Evolutionary conservation across 176 grass and related monocot species (phyloP).

Genomic region (Olyra latifolia): DNA sequence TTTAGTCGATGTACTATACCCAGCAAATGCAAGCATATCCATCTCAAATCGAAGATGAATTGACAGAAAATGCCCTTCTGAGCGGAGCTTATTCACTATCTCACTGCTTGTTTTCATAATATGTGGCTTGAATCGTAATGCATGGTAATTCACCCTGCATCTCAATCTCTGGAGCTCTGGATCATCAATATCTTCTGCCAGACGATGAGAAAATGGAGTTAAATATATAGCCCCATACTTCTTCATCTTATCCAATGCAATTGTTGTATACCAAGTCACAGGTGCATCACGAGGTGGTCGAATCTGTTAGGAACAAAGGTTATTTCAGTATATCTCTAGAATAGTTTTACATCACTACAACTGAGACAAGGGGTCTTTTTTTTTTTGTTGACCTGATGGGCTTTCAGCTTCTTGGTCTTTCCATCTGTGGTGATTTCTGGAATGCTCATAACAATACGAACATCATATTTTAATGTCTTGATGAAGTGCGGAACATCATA

Average conservation of each 20-base stretch:
- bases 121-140: constrained; percentile 85
- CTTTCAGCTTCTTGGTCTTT: constrained; percentile 94
- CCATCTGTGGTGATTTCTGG: constrained; percentile 74
- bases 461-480: constrained; percentile 86
- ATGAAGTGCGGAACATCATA: constrained; percentile 99
- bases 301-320: constrained; percentile 52
- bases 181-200: constrained; percentile 86
- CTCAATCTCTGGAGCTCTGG: constrained; percentile 94
- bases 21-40: constrained; percentile 99
- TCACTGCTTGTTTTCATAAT: constrained; percentile 92
- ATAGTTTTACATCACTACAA: not conserved
- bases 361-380: constrained; percentile 1
- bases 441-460: constrained; percentile 69
- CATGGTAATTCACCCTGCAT: constrained; percentile 98
- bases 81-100: constrained; percentile 87
- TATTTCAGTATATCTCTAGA: constrained; percentile 3
- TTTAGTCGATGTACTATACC: constrained; percentile 51
- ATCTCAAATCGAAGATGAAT: constrained; percentile 99
- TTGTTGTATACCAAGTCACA: constrained; percentile 83
- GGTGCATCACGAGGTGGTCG: constrained; percentile 95
- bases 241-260: constrained; percentile 90
- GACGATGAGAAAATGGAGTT: constrained; percentile 95
- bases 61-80: constrained; percentile 91
- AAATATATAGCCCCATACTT: constrained; percentile 89
- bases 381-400: constrained; percentile 58